Evolutionary conservation across 805 yeast species (phyloP), one percentile per base, ranked within the genome.

Genomic region (Maudiozyma serrabonitensis): DNA sequence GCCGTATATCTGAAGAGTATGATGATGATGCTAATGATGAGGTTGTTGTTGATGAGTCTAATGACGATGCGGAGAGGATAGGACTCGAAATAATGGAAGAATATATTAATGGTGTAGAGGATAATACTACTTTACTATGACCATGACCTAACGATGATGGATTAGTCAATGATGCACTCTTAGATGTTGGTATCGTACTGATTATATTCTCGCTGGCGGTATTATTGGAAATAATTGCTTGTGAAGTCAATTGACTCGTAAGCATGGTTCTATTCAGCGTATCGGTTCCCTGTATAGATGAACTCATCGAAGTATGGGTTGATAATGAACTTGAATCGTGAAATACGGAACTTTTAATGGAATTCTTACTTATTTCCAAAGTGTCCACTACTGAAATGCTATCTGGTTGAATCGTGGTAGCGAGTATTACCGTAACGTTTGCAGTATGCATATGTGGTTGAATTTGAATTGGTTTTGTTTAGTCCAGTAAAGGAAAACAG

Each of bases 1-100:
- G 16, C 13, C 43, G 39, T 25, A 21, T 31, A 1, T 47, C 43
- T 11, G 58, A 46, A 6, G 58, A 46, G 3, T 51, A 19, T 13
- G 53, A 40, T 12, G 37, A 45, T 23, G 46, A 40, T 35, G 38
- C 11, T 13, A n/a, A 35, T 7, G 38, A n/a, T 15, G 6, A 11
- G 1, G 18, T 15, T 3, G 38, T 6, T 35, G 15, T 35, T n/a
- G 18, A 6, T 1, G 38, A 35, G 16, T 8, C 8, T n/a, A 16
- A 3, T 13, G 38, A 35, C 15, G 16, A 15, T 35, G 37, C 18
- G 16, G 38, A 35, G 5, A 7, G 19, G 9, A n/a, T n/a, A 35
- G 16, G 16, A n/a, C 6, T 35, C 8, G 38, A 16, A 15, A 35
- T 35, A n/a, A 16, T 35, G 1, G 38, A 11, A 7, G 38, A 35